These are phyloP conservation scores for Carex scoparia DNA, from an alignment of 176 grass and related monocot species.

Conservation along the genomic window DNA sequence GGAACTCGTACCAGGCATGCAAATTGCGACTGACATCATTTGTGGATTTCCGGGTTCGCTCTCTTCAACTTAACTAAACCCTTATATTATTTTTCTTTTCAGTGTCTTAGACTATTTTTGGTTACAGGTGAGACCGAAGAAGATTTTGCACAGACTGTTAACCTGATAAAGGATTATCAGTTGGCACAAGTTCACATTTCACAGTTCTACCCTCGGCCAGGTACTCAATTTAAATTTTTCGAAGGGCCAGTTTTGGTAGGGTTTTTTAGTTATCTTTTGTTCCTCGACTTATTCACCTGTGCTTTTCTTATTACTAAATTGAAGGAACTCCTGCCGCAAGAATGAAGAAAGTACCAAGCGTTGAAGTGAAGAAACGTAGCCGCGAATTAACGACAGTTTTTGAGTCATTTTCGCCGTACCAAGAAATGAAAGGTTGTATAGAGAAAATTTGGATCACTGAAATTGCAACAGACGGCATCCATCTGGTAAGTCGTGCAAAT, in stretches of 20 bases:
- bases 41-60: conserved; percentile 81
- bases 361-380: conserved; percentile 79
- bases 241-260: not conserved
- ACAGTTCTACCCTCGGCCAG: conserved; percentile 94
- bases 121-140: conserved; percentile 75
- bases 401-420: conserved; percentile 81
- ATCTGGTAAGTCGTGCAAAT: conserved; percentile 45
- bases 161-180: conserved; percentile 70
- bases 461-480: conserved; percentile 82
- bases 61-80: conserved; percentile 7
- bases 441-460: conserved; percentile 88
- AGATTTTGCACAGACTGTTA: conserved; percentile 84
- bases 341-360: conserved; percentile 86
- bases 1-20: conserved; percentile 87
- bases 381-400: conserved; percentile 84
- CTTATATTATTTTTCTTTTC: conserved; percentile 8
- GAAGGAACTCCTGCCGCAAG: conserved; percentile 91
- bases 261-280: not conserved
- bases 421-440: conserved; percentile 66
- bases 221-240: conserved; percentile 29
- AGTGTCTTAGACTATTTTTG: not conserved
- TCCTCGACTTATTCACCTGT: not conserved
- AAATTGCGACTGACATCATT: conserved; percentile 97
- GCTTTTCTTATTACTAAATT: conserved; percentile 21
- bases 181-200: conserved; percentile 94